These are phyloP conservation scores for Piromyces sp. DNA, from an alignment of 192 early-diverging fungal species.

Conservation along the genomic window DNA sequence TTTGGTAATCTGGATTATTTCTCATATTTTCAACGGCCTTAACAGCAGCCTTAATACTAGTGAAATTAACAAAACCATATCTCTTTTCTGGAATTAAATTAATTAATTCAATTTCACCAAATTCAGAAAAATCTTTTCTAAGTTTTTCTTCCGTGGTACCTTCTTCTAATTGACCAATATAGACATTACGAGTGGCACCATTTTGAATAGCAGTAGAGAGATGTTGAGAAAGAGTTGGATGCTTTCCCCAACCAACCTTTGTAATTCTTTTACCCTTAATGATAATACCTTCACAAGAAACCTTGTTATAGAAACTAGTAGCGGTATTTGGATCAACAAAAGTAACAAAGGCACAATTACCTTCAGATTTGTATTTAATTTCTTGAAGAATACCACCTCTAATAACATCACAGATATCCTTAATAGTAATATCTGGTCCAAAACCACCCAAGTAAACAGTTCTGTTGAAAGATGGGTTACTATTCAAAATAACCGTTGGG, in stretches of 20 bases:
- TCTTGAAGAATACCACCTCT: conserved; percentile 69
- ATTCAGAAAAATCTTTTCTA: conserved; percentile 53
- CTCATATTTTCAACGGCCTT: conserved; percentile 55
- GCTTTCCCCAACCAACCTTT: conserved; percentile 70
- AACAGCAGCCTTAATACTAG: conserved; percentile 52
- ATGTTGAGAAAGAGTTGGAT: conserved; percentile 19
- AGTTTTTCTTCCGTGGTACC: conserved; percentile 47
- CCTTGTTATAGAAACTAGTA: conserved; percentile 36
- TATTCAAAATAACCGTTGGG: background rate
- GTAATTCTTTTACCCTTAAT: conserved; percentile 51
- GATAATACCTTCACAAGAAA: conserved; percentile 35
- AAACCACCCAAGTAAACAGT: conserved; percentile 71
- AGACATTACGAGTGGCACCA: conserved; percentile 70
- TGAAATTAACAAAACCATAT: conserved; percentile 74
- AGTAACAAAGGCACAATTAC: conserved; percentile 67
- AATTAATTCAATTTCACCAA: conserved; percentile 73
- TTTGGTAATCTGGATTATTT: conserved; percentile 34
- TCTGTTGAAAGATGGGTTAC: conserved; percentile 24
- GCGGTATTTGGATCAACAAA: conserved; percentile 63
- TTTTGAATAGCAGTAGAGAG: conserved; percentile 40
- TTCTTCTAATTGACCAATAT: conserved; percentile 51
- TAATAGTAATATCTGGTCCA: conserved; percentile 52
- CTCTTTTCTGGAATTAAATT: conserved; percentile 68
- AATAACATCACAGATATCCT: conserved; percentile 74
- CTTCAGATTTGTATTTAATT: conserved; percentile 54